These are phyloP conservation scores for Puccinia sorghi DNA, from an alignment of 1,284 basidiomycete species.

Conservation along the genomic window DNA sequence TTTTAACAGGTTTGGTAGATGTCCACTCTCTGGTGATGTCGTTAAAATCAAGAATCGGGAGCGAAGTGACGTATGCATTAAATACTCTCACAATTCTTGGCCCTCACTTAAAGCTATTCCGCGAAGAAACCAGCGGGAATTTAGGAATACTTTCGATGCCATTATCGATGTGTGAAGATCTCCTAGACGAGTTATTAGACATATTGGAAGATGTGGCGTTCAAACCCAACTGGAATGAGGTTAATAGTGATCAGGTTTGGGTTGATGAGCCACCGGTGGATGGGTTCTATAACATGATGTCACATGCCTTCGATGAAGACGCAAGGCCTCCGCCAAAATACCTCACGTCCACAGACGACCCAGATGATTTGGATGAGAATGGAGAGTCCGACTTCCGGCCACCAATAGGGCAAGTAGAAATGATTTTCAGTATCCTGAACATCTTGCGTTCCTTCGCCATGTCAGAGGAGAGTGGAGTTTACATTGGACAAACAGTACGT, in stretches of 20 bases:
- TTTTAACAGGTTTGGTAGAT: slow-evolving; percentile 69
- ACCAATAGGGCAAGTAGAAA: slow-evolving; percentile 37
- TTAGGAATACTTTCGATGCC: slow-evolving; percentile 66
- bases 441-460: slow-evolving; percentile 49
- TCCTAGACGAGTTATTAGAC: slow-evolving; percentile 84
- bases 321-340: slow-evolving; percentile 3
- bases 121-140: slow-evolving; percentile 63
- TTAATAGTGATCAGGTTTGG: slow-evolving; percentile 4
- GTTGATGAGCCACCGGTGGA: neutral
- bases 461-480: slow-evolving; percentile 26
- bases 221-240: slow-evolving; percentile 37
- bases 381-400: slow-evolving; percentile 28
- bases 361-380: slow-evolving; percentile 17
- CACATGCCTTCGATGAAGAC: slow-evolving; percentile 35
- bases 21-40: slow-evolving; percentile 86
- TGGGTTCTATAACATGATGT: slow-evolving; percentile 29
- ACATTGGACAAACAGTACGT: slow-evolving; percentile 18
- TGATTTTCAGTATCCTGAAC: slow-evolving; percentile 49
- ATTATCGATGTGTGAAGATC: slow-evolving; percentile 73
- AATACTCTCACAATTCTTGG: slow-evolving; percentile 85
- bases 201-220: slow-evolving; percentile 81
- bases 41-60: slow-evolving; percentile 76
- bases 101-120: slow-evolving; percentile 65
- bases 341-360: neutral
- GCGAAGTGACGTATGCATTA: slow-evolving; percentile 84